Evolutionary conservation across 1,284 basidiomycete genomes (phyloP), one percentile per base, ranked within the genome.

Genomic region (Cerrena zonata): DNA sequence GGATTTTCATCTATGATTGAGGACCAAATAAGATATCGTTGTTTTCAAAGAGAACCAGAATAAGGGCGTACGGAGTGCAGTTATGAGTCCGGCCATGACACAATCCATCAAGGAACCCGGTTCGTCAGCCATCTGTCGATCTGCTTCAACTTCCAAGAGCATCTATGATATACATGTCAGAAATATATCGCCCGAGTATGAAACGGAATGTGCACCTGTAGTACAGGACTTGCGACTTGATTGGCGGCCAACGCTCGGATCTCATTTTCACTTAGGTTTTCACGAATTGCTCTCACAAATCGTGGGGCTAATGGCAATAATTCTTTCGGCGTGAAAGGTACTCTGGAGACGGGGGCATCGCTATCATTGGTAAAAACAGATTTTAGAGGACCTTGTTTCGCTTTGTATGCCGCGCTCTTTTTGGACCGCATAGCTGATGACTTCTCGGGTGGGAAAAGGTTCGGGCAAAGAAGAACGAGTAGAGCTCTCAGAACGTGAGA

Each of bases 401-500:
- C 76, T 62, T 89, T 89, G 79, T 86, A 91, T 12, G 78, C 73
- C 1, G 78, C 74, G 55, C 87, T 89, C 66, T 84, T 90, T 64
- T 87, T 90, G 7, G 89, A 90, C 25, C 88, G 80, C 26, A 87
- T 52, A 66, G 67, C 47, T 69, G 54, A 45, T 25, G 71, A 38
- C 63, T 59, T 51, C 5, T 74, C 67, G 2, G 68, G 63, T 5
- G 68, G 60, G 13, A 73, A 68, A 18, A 77, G 65, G 46, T 75
- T 71, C 1, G 86, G 83, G 15, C 80, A 84, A 18, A 95, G 74
- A 26, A 95, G 74, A 4, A 86, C 65, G 4, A 96, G 76, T 1
- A 96, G 69, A 15, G 86, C 81, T 34, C 92, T 84, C 45, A 94
- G 58, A 36, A 92, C 89, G 58, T 95, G 94, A 0, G 93, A 93